Evolutionary conservation across 768 basidiomycete species (phyloP).

Genomic region (Tylopilus vinaceipallidus): DNA sequence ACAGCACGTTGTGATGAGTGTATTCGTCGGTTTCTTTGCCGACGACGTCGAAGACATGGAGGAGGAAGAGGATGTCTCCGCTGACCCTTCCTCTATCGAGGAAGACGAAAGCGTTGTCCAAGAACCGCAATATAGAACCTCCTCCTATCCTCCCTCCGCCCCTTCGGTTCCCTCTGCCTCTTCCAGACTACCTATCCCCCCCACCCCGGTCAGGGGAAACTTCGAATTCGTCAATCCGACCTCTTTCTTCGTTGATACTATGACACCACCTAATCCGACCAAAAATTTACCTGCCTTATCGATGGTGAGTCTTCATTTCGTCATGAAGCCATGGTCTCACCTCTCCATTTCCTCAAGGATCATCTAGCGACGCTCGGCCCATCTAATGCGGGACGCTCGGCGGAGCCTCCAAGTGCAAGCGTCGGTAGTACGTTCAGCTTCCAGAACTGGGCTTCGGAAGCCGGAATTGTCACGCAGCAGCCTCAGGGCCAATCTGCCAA

Average conservation of each 20-base stretch:
- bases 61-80: conserved; percentile 8
- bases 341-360: conserved; percentile 16
- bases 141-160: not conserved
- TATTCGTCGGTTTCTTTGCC: conserved; percentile 29
- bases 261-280: conserved; percentile 19
- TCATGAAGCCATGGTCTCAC: conserved; percentile 5
- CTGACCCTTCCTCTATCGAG: conserved; percentile 12
- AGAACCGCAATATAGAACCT: conserved; percentile 13
- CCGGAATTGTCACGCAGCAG: conserved; percentile 21
- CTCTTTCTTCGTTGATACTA: conserved; percentile 22
- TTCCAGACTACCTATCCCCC: conserved; percentile 16
- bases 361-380: conserved; percentile 29
- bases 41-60: conserved; percentile 28
- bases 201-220: conserved; percentile 18
- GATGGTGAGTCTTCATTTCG: conserved; percentile 23
- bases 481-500: conserved; percentile 12
- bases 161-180: not conserved
- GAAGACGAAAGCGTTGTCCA: conserved; percentile 19
- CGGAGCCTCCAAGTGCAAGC: conserved; percentile 14
- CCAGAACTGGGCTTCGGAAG: conserved; percentile 35
- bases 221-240: conserved; percentile 31
- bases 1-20: conserved; percentile 30
- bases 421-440: conserved; percentile 18
- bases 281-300: conserved; percentile 32
- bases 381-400: conserved; percentile 22